These are phyloP conservation scores for Aureoboletus auriporus DNA, from an alignment of 768 basidiomycete species.

Conservation along the genomic window DNA sequence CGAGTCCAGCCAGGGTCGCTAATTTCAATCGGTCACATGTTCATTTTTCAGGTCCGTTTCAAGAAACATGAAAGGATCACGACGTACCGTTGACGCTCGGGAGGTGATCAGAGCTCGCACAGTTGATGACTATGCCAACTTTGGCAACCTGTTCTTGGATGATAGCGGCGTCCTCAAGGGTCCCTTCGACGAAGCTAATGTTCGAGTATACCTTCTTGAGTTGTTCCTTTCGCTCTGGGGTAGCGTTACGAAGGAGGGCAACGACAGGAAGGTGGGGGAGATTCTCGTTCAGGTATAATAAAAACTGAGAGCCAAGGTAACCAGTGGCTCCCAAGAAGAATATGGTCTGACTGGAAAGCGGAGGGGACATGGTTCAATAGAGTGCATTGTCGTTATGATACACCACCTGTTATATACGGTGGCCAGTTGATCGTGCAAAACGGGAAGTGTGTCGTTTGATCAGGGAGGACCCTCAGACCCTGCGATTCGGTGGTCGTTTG, in stretches of 20 bases:
- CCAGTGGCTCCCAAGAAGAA: slow-evolving; percentile 45
- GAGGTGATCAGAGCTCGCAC: slow-evolving; percentile 38
- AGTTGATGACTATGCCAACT: slow-evolving; percentile 39
- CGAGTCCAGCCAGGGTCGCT: slow-evolving; percentile 39
- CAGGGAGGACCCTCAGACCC: no score
- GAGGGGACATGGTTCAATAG: no score
- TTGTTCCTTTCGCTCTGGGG: slow-evolving; percentile 25
- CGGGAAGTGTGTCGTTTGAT: no score
- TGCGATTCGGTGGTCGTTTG: no score
- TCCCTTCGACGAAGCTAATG: slow-evolving; percentile 35
- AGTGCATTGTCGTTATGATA: no score
- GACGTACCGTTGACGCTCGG: slow-evolving; percentile 30
- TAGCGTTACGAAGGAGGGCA: slow-evolving; percentile 35
- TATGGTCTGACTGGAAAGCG: slow-evolving; percentile 22
- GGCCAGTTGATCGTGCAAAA: no score
- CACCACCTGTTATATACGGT: no score
- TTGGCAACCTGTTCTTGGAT: slow-evolving; percentile 34
- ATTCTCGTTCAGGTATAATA: slow-evolving; percentile 30
- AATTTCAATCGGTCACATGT: not conserved
- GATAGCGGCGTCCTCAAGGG: slow-evolving; percentile 33
- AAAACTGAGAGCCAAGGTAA: slow-evolving; percentile 40
- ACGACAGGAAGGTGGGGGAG: slow-evolving; percentile 31
- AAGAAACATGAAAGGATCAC: not conserved
- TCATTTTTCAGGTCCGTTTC: not conserved
- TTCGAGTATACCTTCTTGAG: slow-evolving; percentile 33